Evolutionary conservation across 2,329 filamentous ascomycete genomes (phyloP).

Genomic region (Tolypocladium inflatum): DNA sequence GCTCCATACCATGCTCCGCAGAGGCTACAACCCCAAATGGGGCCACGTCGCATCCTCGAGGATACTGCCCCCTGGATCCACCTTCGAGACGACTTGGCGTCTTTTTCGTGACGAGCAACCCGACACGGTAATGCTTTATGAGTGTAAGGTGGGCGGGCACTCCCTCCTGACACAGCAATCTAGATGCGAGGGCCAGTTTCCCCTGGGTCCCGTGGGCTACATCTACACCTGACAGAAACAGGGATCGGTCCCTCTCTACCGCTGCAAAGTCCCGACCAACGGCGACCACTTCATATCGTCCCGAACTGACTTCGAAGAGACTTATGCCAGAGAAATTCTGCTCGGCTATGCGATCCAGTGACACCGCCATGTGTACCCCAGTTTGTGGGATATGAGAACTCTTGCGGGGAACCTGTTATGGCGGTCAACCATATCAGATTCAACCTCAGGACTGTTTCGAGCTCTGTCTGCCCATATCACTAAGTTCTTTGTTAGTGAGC

Average conservation of each 20-base stretch:
- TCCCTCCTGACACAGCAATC: no score
- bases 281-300: constrained; percentile 1
- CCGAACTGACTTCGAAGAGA: background rate
- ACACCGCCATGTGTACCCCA: no score
- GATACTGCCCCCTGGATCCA: background rate
- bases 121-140: background rate
- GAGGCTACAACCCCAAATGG: no score
- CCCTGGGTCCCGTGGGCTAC: background rate
- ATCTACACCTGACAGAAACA: background rate
- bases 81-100: background rate
- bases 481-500: no score
- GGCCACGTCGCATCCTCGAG: background rate
- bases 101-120: background rate
- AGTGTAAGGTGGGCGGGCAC: background rate
- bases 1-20: background rate
- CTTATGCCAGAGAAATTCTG: constrained; percentile 38
- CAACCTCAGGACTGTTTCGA: no score
- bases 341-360: constrained; percentile 6
- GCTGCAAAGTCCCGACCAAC: background rate
- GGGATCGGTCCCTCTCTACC: background rate
- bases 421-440: no score
- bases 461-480: no score
- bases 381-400: no score
- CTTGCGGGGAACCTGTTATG: no score
- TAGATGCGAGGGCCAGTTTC: constrained; percentile 1